Conservation (phyloP, 352 stramenopile species). For the Phytopythium cucurbitacearum region DNA sequence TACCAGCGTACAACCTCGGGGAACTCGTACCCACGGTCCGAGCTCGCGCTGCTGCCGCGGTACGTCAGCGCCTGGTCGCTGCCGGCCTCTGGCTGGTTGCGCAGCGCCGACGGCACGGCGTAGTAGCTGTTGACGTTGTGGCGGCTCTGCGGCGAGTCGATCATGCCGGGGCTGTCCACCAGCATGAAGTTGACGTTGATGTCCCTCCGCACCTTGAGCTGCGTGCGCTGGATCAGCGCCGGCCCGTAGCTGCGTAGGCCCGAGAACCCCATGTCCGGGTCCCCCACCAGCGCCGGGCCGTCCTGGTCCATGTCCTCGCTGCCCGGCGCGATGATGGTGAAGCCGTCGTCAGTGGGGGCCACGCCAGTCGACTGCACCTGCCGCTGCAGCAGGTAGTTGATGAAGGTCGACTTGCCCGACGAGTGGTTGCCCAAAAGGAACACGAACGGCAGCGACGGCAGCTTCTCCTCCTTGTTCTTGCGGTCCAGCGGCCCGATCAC, state of each 20-base stretch:
- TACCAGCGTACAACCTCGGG: slow-evolving; percentile 97
- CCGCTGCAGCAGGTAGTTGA: slow-evolving; percentile 97
- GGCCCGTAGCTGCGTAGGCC: slow-evolving; percentile 95
- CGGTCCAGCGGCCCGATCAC: slow-evolving; percentile 85
- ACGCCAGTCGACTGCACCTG: slow-evolving; percentile 98
- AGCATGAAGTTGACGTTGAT: slow-evolving; percentile 97
- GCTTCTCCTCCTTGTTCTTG: slow-evolving; percentile 87
- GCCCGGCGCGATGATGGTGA: slow-evolving; percentile 98
- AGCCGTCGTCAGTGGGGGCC: slow-evolving; percentile 98
- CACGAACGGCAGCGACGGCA: slow-evolving; percentile 96
- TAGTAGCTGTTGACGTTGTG: slow-evolving; percentile 58
- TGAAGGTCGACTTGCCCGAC: slow-evolving; percentile 98
- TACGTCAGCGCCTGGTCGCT: slow-evolving; percentile 21
- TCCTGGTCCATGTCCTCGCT: slow-evolving; percentile 96
- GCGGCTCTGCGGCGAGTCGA: slow-evolving; percentile 92
- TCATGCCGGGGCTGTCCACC: slow-evolving; percentile 99
- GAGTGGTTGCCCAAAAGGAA: slow-evolving; percentile 99
- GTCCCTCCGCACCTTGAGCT: slow-evolving; percentile 96
- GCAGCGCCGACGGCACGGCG: slow-evolving; percentile 25
- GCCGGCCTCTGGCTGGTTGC: slow-evolving; percentile 10
- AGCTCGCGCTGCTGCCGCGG: slow-evolving; percentile 40
- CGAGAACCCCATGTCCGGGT: slow-evolving; percentile 98
- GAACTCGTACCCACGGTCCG: slow-evolving; percentile 97
- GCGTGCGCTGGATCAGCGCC: slow-evolving; percentile 97
- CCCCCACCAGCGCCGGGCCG: slow-evolving; percentile 91